phyloP scores from a whole-genome alignment of 371 early-diverging fungal species.

The Scutellospora calospora region DNA sequence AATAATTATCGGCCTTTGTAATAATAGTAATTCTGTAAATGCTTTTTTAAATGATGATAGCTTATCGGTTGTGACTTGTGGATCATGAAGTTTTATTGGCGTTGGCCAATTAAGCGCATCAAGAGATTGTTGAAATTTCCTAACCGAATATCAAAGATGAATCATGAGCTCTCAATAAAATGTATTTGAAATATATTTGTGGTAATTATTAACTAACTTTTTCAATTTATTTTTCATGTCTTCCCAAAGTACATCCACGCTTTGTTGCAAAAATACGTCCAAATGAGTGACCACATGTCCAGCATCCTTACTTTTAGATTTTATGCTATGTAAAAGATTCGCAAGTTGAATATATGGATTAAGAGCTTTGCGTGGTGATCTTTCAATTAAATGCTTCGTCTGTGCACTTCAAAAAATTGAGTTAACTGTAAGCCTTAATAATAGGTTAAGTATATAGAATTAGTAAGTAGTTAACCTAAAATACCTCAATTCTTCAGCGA shows the following conservation, averaged over 20 bases:
- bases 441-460: neutral
- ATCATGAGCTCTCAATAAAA: too few species aligned
- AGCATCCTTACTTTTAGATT: conserved; percentile 9
- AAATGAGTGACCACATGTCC: conserved; percentile 15
- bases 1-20: conserved; percentile 23
- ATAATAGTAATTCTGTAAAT: conserved; percentile 36
- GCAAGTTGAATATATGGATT: conserved; percentile 40
- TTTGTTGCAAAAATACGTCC: conserved; percentile 30
- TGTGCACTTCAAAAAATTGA: conserved; percentile 29
- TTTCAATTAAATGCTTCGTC: conserved; percentile 41
- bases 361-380: conserved; percentile 40
- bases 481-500: conserved; percentile 41
- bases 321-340: conserved; percentile 16
- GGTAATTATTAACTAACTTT: conserved; percentile 20
- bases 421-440: neutral
- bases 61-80: conserved; percentile 5
- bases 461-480: neutral
- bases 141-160: neutral
- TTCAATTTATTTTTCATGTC: conserved; percentile 41
- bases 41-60: conserved; percentile 36
- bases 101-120: conserved; percentile 40
- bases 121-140: conserved; percentile 40
- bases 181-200: neutral
- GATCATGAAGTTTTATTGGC: conserved; percentile 21
- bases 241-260: conserved; percentile 29